Evolutionary conservation across 2,329 filamentous ascomycete genomes (phyloP).

Genomic region (Fusarium albidum): DNA sequence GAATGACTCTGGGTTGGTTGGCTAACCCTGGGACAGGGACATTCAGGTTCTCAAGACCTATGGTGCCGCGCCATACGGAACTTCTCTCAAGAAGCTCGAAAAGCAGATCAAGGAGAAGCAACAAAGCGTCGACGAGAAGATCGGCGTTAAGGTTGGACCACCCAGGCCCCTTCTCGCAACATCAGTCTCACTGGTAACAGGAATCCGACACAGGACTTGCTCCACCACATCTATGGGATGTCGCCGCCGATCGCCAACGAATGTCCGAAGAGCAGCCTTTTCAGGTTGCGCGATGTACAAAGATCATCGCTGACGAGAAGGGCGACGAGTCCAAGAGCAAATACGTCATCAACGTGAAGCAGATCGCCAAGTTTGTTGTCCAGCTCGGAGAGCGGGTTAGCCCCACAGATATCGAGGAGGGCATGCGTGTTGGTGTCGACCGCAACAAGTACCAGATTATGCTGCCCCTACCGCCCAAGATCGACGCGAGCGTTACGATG

Average conservation of each 20-base stretch:
- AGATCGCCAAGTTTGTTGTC: conserved; percentile 99
- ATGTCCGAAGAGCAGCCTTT: conserved; percentile 99
- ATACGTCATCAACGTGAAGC: conserved; percentile 99
- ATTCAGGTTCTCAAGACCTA: conserved; percentile 99
- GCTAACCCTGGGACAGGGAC: conserved; percentile 69
- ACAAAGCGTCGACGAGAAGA: conserved; percentile 98
- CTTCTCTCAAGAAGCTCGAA: conserved; percentile 94
- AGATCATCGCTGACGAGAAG: conserved; percentile 98
- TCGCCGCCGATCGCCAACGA: conserved; percentile 95
- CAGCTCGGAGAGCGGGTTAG: conserved; percentile 96
- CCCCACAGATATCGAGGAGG: conserved; percentile 98
- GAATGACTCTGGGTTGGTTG: conserved; percentile 2
- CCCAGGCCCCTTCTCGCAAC: background rate
- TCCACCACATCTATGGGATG: conserved; percentile 98
- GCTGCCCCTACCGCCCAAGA: conserved; percentile 94
- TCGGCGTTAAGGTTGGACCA: conserved; percentile 75
- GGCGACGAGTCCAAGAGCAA: conserved; percentile 96
- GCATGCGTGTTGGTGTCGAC: conserved; percentile 98
- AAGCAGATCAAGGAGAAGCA: conserved; percentile 99
- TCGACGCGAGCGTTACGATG: conserved; percentile 99
- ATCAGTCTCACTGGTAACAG: conserved; percentile 53
- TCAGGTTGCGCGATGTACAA: conserved; percentile 97
- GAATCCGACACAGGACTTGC: conserved; percentile 99
- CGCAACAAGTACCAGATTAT: conserved; percentile 99
- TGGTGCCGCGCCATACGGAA: conserved; percentile 93